These are phyloP conservation scores for Dianthus caryophyllus DNA, from an alignment of 148 eudicot genomes.

Conservation along the genomic window DNA sequence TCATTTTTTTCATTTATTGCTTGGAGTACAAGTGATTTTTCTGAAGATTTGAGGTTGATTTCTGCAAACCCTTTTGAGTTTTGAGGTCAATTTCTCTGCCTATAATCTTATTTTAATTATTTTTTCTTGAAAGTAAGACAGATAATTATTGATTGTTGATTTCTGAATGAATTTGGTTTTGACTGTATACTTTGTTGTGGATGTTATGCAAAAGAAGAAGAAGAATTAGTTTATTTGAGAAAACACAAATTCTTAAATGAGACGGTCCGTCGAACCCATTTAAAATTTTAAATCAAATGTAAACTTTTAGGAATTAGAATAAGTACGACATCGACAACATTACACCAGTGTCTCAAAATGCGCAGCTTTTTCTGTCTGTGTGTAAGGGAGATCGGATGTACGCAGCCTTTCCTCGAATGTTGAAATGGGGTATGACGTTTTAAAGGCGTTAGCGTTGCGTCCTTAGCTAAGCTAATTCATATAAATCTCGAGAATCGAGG, in stretches of 20 bases:
- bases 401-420: no score
- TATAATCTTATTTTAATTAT: neutral
- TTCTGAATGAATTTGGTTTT: neutral
- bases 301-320: neutral
- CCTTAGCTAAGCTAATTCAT: neutral
- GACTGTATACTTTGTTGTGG: neutral
- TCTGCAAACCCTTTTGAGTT: neutral
- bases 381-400: no score
- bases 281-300: neutral
- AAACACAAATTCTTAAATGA: no score
- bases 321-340: neutral
- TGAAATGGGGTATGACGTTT: neutral
- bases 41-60: neutral
- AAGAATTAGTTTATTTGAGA: neutral
- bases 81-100: neutral
- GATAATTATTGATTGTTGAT: neutral
- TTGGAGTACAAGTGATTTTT: neutral
- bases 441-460: neutral
- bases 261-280: neutral
- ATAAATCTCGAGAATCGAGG: neutral
- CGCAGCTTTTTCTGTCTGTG: no score
- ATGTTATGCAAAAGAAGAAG: neutral
- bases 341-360: neutral
- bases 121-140: neutral
- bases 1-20: neutral